Evolutionary conservation across 208 protist species (phyloP), one percentile per base, ranked within the genome.

Genomic region (Acanthamoeba quina): DNA sequence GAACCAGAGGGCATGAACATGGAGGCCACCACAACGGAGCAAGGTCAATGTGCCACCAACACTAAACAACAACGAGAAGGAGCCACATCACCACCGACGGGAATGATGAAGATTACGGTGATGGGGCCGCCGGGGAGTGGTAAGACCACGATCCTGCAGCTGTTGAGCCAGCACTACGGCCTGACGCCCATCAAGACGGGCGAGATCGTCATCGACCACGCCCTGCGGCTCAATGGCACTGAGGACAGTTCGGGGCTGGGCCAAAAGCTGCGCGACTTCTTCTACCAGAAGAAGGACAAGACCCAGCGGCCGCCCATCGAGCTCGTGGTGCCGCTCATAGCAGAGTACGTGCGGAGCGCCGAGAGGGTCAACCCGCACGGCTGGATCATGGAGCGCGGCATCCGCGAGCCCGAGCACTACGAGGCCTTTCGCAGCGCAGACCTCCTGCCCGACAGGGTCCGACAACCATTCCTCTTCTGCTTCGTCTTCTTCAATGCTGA

Each of bases 201-300:
- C 2, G 86, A 92, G 86, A 92, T 92, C 13, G 29, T 62, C 49
- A 76, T 92, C n/a, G n/a, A 44, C 24, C 60, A 91, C n/a, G 85
- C 85, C 3, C 76, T 85, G 13, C 44, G 19, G 2, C 47, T 60
- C 49, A 41, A 85, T 19, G 47, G 24, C 10, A 6, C 5, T 1
- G 76, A 60, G 15, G 76, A 85, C 24, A 31, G 31, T 5, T 29
- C 29, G 49, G 56, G 56, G 13, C 24, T 74, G 31, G 85, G 60
- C n/a, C 85, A 74, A 58, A 91, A 72, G 31, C 47, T 92, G 60
- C 24, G 52, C n/a, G 37, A 92, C 62, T 92, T 92, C 44, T 92
- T 92, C 86, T 92, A 78, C 66, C 86, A 76, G 26, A 76, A 78
- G 31, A 92, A 92, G 86, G 86, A 92, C 86, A 72, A 76, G 66